These are phyloP conservation scores for Cercospora berteroae DNA, from an alignment of 2,329 filamentous ascomycete genomes.

Conservation along the genomic window DNA sequence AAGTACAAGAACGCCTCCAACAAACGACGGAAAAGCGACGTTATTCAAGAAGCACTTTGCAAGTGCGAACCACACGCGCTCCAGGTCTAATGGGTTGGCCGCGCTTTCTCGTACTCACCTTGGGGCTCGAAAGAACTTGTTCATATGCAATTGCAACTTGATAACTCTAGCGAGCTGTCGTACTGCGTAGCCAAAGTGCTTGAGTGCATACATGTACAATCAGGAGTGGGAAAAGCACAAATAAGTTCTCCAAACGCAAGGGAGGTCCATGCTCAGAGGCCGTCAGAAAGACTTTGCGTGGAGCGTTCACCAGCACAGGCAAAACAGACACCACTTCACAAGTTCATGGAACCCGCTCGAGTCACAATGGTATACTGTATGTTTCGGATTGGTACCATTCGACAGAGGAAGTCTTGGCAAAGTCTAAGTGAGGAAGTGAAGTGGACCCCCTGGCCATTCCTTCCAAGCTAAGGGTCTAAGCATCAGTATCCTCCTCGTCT, in stretches of 20 bases:
- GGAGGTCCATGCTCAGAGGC: too few species aligned
- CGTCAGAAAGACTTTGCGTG: too few species aligned
- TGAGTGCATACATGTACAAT: too few species aligned
- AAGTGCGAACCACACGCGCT: background rate
- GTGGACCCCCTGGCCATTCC: background rate
- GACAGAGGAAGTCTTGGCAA: background rate
- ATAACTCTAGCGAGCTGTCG: too few species aligned
- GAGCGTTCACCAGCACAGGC: too few species aligned
- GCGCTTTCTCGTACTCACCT: background rate
- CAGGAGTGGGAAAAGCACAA: too few species aligned
- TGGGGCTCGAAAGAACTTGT: background rate
- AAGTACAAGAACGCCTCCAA: background rate
- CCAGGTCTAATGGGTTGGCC: background rate
- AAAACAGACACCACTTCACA: too few species aligned
- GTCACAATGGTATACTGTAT: background rate
- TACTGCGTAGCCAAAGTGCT: too few species aligned
- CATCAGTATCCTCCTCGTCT: slow-evolving; percentile 22
- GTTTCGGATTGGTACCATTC: background rate
- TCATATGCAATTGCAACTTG: background rate
- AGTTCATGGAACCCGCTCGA: background rate
- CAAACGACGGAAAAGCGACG: background rate
- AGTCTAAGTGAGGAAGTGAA: background rate
- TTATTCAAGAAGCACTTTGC: background rate
- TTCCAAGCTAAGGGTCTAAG: background rate
- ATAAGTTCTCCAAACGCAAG: too few species aligned